A percentile compares a stretch with the other conserved stretches of the same genome.
These are phyloP conservation scores for Balakata baccata DNA, from an alignment of 345 rosid species.

Conservation along the genomic window DNA sequence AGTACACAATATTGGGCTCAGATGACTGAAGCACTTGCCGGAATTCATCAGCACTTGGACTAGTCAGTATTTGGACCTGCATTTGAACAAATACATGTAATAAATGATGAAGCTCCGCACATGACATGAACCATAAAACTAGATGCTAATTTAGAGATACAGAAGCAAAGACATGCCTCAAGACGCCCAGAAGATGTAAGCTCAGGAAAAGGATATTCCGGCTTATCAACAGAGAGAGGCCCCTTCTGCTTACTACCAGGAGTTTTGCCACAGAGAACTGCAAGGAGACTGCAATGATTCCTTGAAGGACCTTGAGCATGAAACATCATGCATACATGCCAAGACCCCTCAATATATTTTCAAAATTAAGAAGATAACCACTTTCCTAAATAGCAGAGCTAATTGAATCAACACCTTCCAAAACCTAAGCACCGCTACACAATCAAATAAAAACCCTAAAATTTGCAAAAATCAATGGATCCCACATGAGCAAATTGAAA, in stretches of 20 bases:
- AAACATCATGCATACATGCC: conserved; percentile 84
- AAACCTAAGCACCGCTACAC: background rate
- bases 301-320: conserved; percentile 88
- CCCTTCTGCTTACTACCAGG: conserved; percentile 46
- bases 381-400: conserved; percentile 1
- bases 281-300: conserved; percentile 81
- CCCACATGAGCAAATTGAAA: conserved; percentile 23
- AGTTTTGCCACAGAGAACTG: conserved; percentile 56
- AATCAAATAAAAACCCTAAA: conserved; percentile 34
- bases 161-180: conserved; percentile 44
- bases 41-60: conserved; percentile 73
- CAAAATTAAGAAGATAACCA: conserved; percentile 5
- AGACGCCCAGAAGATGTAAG: conserved; percentile 83
- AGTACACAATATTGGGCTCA: conserved; percentile 70
- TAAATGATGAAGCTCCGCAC: conserved; percentile 9
- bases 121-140: conserved; percentile 4
- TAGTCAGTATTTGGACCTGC: conserved; percentile 77
- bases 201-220: conserved; percentile 72
- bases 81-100: conserved; percentile 22
- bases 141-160: conserved; percentile 8
- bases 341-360: conserved; percentile 31
- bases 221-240: conserved; percentile 41
- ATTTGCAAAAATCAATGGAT: conserved; percentile 21
- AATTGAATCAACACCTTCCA: conserved; percentile 14
- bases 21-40: conserved; percentile 49